These are phyloP conservation scores for Vinca minor DNA, from an alignment of 257 asterid genomes.

Conservation along the genomic window DNA sequence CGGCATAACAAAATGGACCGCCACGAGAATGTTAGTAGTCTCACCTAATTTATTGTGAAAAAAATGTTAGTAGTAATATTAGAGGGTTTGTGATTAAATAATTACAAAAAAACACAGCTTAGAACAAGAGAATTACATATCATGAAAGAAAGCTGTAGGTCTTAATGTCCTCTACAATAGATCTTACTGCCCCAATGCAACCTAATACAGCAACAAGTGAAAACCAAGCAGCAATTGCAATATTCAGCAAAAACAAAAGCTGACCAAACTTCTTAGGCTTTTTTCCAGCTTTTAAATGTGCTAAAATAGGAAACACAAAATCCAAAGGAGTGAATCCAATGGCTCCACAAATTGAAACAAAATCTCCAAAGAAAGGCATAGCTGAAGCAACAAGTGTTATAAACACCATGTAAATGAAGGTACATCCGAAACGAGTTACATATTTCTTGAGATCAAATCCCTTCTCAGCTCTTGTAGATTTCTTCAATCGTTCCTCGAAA, in stretches of 20 bases:
- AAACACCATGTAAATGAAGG: conserved; percentile 31
- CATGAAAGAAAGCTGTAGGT: conserved; percentile 45
- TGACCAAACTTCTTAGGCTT: conserved; percentile 21
- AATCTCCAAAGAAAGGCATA: conserved; percentile 55
- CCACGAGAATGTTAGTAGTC: too few species aligned
- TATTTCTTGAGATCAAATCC: neutral
- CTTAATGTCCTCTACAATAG: conserved; percentile 32
- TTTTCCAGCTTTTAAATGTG: conserved; percentile 45
- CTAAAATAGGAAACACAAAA: conserved; percentile 49
- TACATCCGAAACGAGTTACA: conserved; percentile 28
- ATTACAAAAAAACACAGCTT: too few species aligned
- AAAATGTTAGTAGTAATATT: neutral
- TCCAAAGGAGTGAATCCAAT: conserved; percentile 56
- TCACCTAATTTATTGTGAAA: too few species aligned
- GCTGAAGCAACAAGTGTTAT: conserved; percentile 45
- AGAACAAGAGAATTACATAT: conserved; percentile 21
- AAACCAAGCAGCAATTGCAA: conserved; percentile 38
- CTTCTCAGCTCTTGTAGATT: conserved; percentile 4
- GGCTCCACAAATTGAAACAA: conserved; percentile 59
- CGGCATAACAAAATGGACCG: too few species aligned
- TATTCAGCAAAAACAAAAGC: conserved; percentile 24
- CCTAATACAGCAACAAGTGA: conserved; percentile 51
- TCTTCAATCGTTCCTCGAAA: conserved; percentile 24
- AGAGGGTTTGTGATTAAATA: too few species aligned
- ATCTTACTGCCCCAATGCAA: conserved; percentile 44